phyloP scores from a whole-genome alignment of 306 rosid genomes.

The Citrullus amarus region DNA sequence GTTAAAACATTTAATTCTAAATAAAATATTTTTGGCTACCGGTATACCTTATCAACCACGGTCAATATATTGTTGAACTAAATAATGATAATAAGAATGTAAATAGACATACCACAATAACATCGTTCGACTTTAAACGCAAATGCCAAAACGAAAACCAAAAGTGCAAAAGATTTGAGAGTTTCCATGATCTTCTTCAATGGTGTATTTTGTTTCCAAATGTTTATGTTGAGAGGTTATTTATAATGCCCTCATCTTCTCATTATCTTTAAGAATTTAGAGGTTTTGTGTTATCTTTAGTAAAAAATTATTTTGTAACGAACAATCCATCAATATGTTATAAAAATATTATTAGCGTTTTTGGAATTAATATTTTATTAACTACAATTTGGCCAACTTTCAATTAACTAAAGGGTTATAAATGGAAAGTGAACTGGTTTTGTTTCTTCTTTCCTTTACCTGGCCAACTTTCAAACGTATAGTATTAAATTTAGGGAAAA shows the following conservation, averaged over 20 bases:
- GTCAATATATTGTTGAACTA: no score
- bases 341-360: background rate
- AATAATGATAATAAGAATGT: no score
- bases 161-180: background rate
- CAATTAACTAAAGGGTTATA: background rate
- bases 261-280: background rate
- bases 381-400: background rate
- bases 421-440: background rate
- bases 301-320: background rate
- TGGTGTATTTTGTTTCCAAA: background rate
- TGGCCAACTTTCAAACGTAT: background rate
- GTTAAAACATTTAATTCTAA: no score
- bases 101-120: background rate
- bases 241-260: background rate
- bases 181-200: background rate
- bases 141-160: background rate
- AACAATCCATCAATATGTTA: background rate
- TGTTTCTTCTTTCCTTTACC: no score
- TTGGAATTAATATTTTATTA: background rate
- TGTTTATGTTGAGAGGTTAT: background rate
- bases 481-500: background rate
- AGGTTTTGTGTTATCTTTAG: background rate
- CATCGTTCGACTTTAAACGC: background rate
- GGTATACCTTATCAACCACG: no score
- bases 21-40: no score